Conservation (phyloP, 2,329 filamentous ascomycete genomes). For the Cladophialophora chaetospira region DNA sequence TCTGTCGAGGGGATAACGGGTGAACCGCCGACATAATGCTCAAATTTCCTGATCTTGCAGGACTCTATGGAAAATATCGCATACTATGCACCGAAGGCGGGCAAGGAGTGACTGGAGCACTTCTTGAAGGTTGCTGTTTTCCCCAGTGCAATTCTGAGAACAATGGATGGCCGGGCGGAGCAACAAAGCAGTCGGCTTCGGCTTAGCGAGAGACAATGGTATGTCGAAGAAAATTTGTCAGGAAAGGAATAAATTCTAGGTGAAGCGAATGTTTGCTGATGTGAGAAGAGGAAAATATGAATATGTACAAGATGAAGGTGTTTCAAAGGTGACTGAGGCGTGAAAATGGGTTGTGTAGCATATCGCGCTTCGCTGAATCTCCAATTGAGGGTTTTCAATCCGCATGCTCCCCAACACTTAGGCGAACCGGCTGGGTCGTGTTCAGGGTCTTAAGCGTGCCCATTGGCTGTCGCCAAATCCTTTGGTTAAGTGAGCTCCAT, state of each 20-base stretch:
- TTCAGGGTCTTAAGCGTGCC: background rate
- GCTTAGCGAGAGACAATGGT: conserved; percentile 12
- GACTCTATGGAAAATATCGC: background rate
- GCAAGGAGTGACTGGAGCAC: too few species aligned
- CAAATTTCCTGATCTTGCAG: conserved; percentile 1
- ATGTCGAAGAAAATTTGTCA: background rate
- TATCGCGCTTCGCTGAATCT: conserved; percentile 2
- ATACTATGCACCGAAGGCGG: background rate
- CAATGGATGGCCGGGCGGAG: conserved; percentile 2
- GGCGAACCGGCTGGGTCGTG: too few species aligned
- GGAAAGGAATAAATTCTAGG: background rate
- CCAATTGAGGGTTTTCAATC: conserved; percentile 1
- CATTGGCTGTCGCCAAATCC: conserved; percentile 12
- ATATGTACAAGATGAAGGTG: background rate
- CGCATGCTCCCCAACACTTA: background rate
- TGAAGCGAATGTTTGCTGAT: background rate
- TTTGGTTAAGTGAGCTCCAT: conserved; percentile 9
- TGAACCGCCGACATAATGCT: conserved; percentile 24
- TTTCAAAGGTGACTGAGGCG: background rate
- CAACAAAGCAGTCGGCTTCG: conserved; percentile 10
- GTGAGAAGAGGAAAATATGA: conserved; percentile 6
- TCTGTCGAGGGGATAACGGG: conserved; percentile 21
- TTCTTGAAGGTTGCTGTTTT: background rate
- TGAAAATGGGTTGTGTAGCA: background rate
- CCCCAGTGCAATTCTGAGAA: conserved; percentile 1